Base-by-base conservation (phyloP, 2,329 filamentous ascomycete genomes). In the Cladophialophora psammophila region DNA sequence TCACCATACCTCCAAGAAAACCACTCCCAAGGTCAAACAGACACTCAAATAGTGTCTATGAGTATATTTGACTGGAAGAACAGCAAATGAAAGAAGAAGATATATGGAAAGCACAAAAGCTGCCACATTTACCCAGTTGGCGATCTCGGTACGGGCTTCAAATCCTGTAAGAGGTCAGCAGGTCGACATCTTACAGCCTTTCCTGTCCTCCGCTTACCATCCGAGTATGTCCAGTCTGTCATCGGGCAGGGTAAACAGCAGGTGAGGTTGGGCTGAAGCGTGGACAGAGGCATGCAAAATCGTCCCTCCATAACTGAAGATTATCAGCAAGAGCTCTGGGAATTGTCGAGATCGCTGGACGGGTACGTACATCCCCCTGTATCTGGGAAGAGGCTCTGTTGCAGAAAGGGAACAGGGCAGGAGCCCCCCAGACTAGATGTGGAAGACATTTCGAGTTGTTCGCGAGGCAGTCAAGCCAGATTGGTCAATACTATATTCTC, bases 241-340 rank as follows among this genome's bases (percentile, higher is more conserved):
- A 92, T 84, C 36, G 95, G 95, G 78, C 95, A 99, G 68, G 95
- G 95, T 65, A 99, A 79, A 78, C 95, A 99, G 78, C 95, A 99
- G 40, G 82, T 83, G 4, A 88, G 73, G 40, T 83, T 82, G 12
- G 59, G 59, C 10, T 80, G 78, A 5, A 81, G 76, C 31, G 86
- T 71, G 4, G 74, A 64, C 8, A 78, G 70, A 9, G 85, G 72
- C 54, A 86, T 80, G 77, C 85, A 92, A 71, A 89, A 84, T 66
- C 90, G 85, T 65, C 88, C 88, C 26, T 82, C 80, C 48, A 88
- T 76, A 74, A 86, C 89, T 91, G 69, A 18, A 60, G 35, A 31
- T 35, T 20, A 72, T 83, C 70, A 81, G 81, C 65, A 69, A 36
- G 9, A 36, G 40, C 15, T 61, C 34, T 36, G 34, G 32, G 55